Conservation (phyloP, 1,284 basidiomycete species). For the Rhodotorula sp. region DNA sequence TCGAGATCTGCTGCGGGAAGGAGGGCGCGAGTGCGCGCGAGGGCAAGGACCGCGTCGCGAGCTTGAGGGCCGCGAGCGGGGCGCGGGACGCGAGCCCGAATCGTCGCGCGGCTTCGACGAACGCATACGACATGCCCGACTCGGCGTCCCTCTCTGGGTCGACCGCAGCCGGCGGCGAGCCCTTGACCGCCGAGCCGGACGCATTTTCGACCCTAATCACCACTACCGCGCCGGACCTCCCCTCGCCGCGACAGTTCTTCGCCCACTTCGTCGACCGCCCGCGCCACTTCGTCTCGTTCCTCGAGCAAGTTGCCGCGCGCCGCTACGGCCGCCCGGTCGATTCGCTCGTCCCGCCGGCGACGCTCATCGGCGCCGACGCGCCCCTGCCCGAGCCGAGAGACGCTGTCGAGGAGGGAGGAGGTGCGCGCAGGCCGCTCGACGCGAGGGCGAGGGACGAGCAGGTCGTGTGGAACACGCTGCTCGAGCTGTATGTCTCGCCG, state of each 20-base stretch:
- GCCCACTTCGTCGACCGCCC: constrained; percentile 92
- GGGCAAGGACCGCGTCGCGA: neutral
- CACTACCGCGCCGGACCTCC: constrained; percentile 53
- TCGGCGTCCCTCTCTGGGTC: constrained; percentile 36
- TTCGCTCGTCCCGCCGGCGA: constrained; percentile 37
- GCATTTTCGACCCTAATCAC: constrained; percentile 42
- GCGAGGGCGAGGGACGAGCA: constrained; percentile 66
- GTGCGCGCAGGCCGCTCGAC: constrained; percentile 50
- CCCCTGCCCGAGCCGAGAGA: constrained; percentile 15
- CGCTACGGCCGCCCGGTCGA: constrained; percentile 80
- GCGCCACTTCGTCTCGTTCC: constrained; percentile 76
- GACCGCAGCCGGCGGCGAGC: constrained; percentile 46
- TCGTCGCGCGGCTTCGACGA: neutral
- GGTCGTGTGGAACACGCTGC: constrained; percentile 91
- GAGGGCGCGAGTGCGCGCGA: neutral
- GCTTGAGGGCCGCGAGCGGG: neutral
- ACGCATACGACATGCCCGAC: constrained; percentile 22
- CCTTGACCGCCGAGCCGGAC: constrained; percentile 72
- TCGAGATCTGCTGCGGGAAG: constrained; percentile 80
- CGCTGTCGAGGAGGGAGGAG: neutral
- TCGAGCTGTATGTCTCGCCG: constrained; percentile 84
- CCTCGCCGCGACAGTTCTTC: constrained; percentile 85
- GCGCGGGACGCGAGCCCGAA: neutral
- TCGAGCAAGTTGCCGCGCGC: constrained; percentile 78
- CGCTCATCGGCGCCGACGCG: neutral